Conservation (phyloP, 2,329 filamentous ascomycete genomes). For the Aciculosporium take region DNA sequence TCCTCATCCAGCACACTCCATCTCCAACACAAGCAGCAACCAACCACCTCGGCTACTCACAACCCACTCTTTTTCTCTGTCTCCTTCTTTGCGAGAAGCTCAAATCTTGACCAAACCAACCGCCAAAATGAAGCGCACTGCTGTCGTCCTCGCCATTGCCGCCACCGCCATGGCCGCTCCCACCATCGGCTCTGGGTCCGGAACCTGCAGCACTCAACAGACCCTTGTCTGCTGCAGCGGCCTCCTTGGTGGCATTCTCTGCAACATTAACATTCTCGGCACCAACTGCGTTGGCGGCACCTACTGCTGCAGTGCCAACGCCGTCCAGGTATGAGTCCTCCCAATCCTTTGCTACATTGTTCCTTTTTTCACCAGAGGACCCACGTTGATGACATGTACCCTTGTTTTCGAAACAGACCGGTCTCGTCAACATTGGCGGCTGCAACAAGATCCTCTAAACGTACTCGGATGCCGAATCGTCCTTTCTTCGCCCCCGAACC, state of each 20-base stretch:
- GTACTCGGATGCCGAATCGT: neutral
- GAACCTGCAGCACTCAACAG: neutral
- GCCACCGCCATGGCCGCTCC: conserved; percentile 3
- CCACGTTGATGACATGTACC: neutral
- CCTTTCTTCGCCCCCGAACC: too few species aligned
- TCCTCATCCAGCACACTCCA: neutral
- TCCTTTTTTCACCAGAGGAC: too few species aligned
- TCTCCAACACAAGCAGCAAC: neutral
- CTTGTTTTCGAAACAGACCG: neutral
- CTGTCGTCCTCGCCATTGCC: conserved; percentile 3
- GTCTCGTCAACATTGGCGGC: conserved; percentile 2
- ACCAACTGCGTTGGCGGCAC: neutral
- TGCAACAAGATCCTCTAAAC: neutral
- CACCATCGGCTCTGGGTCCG: neutral
- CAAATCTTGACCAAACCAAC: too few species aligned
- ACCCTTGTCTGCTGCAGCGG: conserved; percentile 1
- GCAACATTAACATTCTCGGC: neutral
- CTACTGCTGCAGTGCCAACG: conserved; percentile 8
- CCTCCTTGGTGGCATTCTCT: neutral
- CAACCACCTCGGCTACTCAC: too few species aligned
- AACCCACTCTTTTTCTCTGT: neutral
- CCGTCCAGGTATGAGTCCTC: conserved; percentile 4
- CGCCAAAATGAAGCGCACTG: conserved; percentile 5
- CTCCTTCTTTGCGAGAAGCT: too few species aligned
- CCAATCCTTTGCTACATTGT: too few species aligned